phyloP scores from a whole-genome alignment of 305 asterid species.

The Fraxinus greggii region DNA sequence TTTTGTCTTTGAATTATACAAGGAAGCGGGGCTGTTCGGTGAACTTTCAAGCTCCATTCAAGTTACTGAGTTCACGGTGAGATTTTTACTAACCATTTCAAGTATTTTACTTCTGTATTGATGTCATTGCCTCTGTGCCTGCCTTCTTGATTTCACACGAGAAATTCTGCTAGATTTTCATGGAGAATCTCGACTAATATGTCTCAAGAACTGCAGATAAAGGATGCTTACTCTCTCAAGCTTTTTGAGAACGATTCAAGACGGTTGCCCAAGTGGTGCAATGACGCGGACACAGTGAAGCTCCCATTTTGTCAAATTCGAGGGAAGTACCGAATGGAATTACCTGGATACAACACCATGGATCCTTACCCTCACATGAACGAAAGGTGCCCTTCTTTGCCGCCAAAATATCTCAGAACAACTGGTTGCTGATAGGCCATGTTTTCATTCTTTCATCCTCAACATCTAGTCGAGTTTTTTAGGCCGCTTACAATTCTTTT shows the following conservation, averaged over 20 bases:
- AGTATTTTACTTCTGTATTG: background rate
- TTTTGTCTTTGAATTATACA: constrained; percentile 78
- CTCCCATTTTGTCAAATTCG: constrained; percentile 65
- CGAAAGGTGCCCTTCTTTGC: constrained; percentile 84
- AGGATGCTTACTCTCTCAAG: constrained; percentile 59
- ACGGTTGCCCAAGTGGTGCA: constrained; percentile 65
- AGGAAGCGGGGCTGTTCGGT: constrained; percentile 88
- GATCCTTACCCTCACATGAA: constrained; percentile 81
- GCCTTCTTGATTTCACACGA: background rate
- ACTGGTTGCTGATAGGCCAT: constrained; percentile 52
- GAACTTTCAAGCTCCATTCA: constrained; percentile 60
- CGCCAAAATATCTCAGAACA: constrained; percentile 64
- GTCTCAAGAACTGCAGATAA: constrained; percentile 41
- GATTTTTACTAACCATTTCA: constrained; percentile 23
- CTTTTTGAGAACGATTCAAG: constrained; percentile 50
- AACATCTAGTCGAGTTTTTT: background rate
- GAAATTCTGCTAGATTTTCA: background rate
- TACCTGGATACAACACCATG: constrained; percentile 79
- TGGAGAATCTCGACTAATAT: background rate
- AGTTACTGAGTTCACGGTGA: constrained; percentile 94
- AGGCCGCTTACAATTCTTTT: background rate
- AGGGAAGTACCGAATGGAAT: constrained; percentile 84
- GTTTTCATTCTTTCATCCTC: background rate
- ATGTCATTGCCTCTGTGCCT: background rate
- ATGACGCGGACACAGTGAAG: constrained; percentile 48